Conservation (phyloP, 371 early-diverging fungal species). For the Mortierella sp. region DNA sequence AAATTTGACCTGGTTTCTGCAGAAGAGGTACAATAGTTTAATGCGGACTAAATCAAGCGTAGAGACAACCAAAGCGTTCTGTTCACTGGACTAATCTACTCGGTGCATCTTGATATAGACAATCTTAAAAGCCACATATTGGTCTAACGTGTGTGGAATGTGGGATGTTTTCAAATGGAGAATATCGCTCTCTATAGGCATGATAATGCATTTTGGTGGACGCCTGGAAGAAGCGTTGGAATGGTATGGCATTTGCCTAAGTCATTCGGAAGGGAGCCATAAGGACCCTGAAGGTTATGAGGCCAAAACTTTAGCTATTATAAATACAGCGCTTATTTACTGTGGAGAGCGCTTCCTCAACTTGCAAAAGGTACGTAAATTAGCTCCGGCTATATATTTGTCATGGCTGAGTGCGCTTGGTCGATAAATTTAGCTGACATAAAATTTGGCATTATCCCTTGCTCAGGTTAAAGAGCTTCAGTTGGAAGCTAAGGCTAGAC, state of each 20-base stretch:
- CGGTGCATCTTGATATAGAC: slow-evolving; percentile 14
- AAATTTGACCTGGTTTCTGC: slow-evolving; percentile 41
- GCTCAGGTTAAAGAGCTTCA: slow-evolving; percentile 30
- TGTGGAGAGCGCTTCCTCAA: slow-evolving; percentile 36
- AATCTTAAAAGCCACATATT: slow-evolving; percentile 45
- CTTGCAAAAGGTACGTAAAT: slow-evolving; percentile 23
- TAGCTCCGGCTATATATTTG: background rate
- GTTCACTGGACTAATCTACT: too few relatives aligned
- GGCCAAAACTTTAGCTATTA: slow-evolving; percentile 43
- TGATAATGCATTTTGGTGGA: slow-evolving; percentile 44
- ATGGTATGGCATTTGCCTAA: slow-evolving; percentile 47
- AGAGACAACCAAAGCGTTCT: background rate
- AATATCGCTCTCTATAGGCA: slow-evolving; percentile 36
- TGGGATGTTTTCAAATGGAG: slow-evolving; percentile 51
- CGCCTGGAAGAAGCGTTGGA: slow-evolving; percentile 38
- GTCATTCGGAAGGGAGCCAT: slow-evolving; percentile 15
- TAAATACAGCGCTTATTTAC: slow-evolving; percentile 37
- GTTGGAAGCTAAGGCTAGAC: slow-evolving; percentile 24
- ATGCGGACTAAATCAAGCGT: slow-evolving; percentile 4
- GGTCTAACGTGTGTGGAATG: slow-evolving; percentile 41
- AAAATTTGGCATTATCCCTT: background rate
- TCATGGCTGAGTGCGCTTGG: background rate
- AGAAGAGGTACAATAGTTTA: slow-evolving; percentile 31
- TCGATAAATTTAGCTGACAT: background rate
- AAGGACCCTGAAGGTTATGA: slow-evolving; percentile 50